These are phyloP conservation scores for Abortiporus biennis DNA, from an alignment of 1,284 basidiomycete genomes.

Conservation along the genomic window DNA sequence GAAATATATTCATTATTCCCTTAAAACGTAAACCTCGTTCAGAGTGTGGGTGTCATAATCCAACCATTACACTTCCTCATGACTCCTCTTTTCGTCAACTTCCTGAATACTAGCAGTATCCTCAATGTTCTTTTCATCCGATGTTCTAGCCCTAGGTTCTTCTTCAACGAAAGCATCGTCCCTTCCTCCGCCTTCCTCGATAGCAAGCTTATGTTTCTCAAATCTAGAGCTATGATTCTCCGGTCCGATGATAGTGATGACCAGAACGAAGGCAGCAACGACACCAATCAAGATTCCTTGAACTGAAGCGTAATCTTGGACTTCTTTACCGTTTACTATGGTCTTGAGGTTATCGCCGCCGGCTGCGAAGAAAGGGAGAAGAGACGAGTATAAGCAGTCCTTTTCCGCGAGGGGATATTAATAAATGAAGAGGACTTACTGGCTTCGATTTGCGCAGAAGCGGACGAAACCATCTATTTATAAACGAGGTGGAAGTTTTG, in stretches of 20 bases:
- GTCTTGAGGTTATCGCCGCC: slow-evolving; percentile 57
- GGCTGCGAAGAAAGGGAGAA: slow-evolving; percentile 28
- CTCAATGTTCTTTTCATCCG: slow-evolving; percentile 27
- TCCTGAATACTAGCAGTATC: slow-evolving; percentile 22
- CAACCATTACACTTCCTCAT: neutral
- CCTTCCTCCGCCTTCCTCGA: slow-evolving; percentile 57
- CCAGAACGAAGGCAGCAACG: slow-evolving; percentile 59
- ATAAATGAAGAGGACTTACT: slow-evolving; percentile 29
- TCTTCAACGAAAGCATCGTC: slow-evolving; percentile 15
- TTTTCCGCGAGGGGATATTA: neutral
- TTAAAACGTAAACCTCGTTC: too few species aligned
- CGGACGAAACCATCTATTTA: slow-evolving; percentile 77
- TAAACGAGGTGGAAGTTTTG: slow-evolving; percentile 4
- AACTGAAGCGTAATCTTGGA: slow-evolving; percentile 82
- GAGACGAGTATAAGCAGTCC: slow-evolving; percentile 1
- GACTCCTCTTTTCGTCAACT: slow-evolving; percentile 7
- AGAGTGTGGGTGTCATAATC: too few species aligned
- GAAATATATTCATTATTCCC: too few species aligned
- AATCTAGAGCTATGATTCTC: slow-evolving; percentile 83
- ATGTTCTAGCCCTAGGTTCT: slow-evolving; percentile 7
- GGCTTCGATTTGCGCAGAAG: slow-evolving; percentile 90
- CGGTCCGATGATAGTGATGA: slow-evolving; percentile 67
- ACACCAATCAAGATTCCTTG: slow-evolving; percentile 87
- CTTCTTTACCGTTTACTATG: slow-evolving; percentile 38
- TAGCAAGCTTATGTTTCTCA: slow-evolving; percentile 76